Conservation (phyloP, 2,329 filamentous ascomycete genomes). For the Tetracladium maxilliforme region DNA sequence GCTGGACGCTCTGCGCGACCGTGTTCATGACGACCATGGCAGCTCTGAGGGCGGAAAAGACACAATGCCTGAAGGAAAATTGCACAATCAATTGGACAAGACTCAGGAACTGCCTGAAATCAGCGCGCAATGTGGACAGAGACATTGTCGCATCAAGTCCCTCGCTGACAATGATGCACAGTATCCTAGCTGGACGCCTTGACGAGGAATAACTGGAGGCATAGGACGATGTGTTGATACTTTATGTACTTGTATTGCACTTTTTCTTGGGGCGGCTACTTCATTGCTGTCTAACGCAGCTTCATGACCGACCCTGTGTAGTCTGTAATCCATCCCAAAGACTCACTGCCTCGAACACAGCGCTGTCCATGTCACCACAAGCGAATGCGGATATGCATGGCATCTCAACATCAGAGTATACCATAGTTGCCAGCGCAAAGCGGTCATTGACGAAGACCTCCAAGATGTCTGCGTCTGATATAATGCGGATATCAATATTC, state of each 20-base stretch:
- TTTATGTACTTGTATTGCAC: neutral
- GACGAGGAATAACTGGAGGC: neutral
- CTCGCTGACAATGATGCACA: conserved; percentile 1
- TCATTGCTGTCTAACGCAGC: conserved; percentile 1
- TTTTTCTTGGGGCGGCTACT: neutral
- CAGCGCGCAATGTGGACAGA: conserved; percentile 1
- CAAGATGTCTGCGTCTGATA: conserved; percentile 11
- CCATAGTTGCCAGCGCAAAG: conserved; percentile 12
- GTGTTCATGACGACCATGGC: conserved; percentile 3
- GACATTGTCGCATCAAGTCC: neutral
- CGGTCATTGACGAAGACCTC: conserved; percentile 14
- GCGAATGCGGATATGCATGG: conserved; percentile 1
- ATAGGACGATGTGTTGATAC: neutral
- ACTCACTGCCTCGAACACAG: conserved; percentile 1
- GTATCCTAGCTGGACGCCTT: conserved; percentile 1
- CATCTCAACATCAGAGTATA: conserved; percentile 7
- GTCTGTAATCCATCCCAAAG: conserved; percentile 1
- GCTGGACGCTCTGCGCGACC: conserved; percentile 4
- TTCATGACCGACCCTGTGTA: too few species aligned
- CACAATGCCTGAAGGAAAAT: neutral
- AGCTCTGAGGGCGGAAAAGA: conserved; percentile 1
- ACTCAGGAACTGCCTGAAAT: conserved; percentile 1
- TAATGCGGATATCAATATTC: conserved; percentile 6
- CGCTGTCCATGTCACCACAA: neutral
- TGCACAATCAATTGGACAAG: neutral